A percentile compares a stretch with the other conserved stretches of the same genome.
Conservation (phyloP, 257 asterid genomes). For the Solanum habrochaites region DNA sequence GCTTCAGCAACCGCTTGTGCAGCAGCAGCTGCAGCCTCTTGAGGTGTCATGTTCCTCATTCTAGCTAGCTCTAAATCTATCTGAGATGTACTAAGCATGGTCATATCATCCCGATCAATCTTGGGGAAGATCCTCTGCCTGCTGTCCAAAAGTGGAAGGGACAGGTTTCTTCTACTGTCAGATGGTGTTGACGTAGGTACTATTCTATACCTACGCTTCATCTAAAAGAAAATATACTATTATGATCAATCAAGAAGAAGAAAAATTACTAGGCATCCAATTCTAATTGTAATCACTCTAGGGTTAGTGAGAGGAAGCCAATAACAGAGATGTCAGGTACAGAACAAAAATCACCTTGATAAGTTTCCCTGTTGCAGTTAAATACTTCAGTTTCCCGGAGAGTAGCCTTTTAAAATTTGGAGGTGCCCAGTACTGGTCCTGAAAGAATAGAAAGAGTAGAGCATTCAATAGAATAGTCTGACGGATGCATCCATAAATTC, state of each 20-base stretch:
- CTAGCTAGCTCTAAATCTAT: constrained; percentile 24
- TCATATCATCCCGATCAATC: constrained; percentile 9
- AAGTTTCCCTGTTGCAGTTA: constrained; percentile 36
- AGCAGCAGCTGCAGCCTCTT: constrained; percentile 50
- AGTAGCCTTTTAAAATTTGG: constrained; percentile 41
- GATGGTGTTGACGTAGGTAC: constrained; percentile 11
- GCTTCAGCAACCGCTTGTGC: constrained; percentile 67
- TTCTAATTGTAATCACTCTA: not conserved
- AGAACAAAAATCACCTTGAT: constrained; percentile 19
- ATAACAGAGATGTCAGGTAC: not conserved
- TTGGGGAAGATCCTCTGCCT: constrained; percentile 16
- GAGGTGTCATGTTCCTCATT: constrained; percentile 40
- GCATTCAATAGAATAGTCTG: not conserved
- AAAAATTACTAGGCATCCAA: not conserved
- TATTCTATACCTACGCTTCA: constrained; percentile 26
- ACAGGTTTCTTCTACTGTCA: constrained; percentile 17
- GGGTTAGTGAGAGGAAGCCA: not conserved
- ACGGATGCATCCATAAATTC: not conserved
- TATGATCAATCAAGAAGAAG: not conserved
- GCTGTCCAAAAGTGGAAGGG: constrained; percentile 12
- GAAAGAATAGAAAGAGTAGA: not conserved
- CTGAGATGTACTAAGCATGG: constrained; percentile 8
- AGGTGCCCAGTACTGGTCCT: constrained; percentile 52
- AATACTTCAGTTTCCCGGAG: constrained; percentile 32
- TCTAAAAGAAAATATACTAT: constrained; percentile 12